These are phyloP conservation scores for Turritis glabra DNA, from an alignment of 345 rosid species.

Conservation along the genomic window DNA sequence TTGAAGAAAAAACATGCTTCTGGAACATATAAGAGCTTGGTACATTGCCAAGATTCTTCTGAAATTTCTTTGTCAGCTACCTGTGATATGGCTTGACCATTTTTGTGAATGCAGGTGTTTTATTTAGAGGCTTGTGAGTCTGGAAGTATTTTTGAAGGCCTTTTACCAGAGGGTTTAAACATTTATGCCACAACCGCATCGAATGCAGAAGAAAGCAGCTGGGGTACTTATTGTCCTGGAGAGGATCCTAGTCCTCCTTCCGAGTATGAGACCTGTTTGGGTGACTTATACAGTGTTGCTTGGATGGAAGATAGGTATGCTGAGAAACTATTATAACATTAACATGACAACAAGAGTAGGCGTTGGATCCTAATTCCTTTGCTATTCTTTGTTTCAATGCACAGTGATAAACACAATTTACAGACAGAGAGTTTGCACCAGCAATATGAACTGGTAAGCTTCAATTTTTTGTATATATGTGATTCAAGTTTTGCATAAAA, in stretches of 20 bases:
- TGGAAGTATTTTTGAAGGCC: slow-evolving; percentile 97
- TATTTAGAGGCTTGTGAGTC: slow-evolving; percentile 99
- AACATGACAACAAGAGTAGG: neutral
- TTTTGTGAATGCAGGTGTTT: slow-evolving; percentile 59
- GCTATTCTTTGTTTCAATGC: slow-evolving; percentile 14
- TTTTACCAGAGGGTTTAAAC: slow-evolving; percentile 86
- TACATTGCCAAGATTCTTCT: slow-evolving; percentile 35
- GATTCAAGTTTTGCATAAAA: neutral
- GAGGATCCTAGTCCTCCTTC: slow-evolving; percentile 84
- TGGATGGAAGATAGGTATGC: slow-evolving; percentile 99
- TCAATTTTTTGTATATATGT: neutral
- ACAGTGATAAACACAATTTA: slow-evolving; percentile 80
- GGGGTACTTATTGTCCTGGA: slow-evolving; percentile 99
- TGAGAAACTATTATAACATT: neutral
- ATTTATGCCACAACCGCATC: slow-evolving; percentile 96
- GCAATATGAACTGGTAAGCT: slow-evolving; percentile 76
- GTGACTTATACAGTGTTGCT: slow-evolving; percentile 94
- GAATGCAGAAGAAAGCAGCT: slow-evolving; percentile 92
- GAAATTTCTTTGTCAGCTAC: neutral
- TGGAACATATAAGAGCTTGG: slow-evolving; percentile 81
- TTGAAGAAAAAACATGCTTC: slow-evolving; percentile 87
- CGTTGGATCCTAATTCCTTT: neutral
- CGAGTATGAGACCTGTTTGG: slow-evolving; percentile 92
- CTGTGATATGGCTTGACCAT: neutral
- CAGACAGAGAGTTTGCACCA: slow-evolving; percentile 67